Percentiles rank a stretch among this genome's conserved stretches.
Evolutionary conservation across 2,329 filamentous ascomycete species (phyloP).

Genomic region (Trichophyton benhamiae): DNA sequence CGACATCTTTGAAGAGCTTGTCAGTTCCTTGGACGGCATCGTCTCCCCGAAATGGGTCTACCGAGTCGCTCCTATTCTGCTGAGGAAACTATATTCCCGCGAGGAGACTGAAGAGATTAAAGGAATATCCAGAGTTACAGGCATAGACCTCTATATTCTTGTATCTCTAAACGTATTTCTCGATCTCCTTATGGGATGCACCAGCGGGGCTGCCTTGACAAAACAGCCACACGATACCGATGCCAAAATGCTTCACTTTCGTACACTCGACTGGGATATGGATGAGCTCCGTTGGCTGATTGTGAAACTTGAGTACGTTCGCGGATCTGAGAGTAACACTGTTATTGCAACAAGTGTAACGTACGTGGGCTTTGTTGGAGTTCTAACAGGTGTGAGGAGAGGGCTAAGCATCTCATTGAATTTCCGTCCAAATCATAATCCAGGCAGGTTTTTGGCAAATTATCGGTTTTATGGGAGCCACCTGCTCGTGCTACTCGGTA

Average conservation of each 20-base stretch:
- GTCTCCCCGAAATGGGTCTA: conserved; percentile 21
- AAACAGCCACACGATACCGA: conserved; percentile 12
- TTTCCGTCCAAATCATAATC: conserved; percentile 29
- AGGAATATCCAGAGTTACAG: conserved; percentile 42
- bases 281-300: conserved; percentile 38
- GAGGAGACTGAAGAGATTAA: conserved; percentile 52
- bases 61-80: conserved; percentile 33
- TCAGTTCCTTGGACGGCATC: conserved; percentile 25
- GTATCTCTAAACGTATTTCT: conserved; percentile 52
- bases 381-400: conserved; percentile 37
- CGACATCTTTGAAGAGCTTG: conserved; percentile 40
- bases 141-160: conserved; percentile 47
- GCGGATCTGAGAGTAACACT: conserved; percentile 19
- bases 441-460: conserved; percentile 12
- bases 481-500: conserved; percentile 42
- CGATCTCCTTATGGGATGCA: conserved; percentile 54
- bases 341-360: conserved; percentile 37
- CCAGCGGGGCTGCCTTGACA: conserved; percentile 40
- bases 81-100: conserved; percentile 39
- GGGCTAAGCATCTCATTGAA: conserved; percentile 40
- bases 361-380: conserved; percentile 41
- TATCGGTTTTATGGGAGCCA: conserved; percentile 21
- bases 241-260: conserved; percentile 28
- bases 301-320: conserved; percentile 42
- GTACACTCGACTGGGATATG: conserved; percentile 45